Conservation (phyloP, 83 land plant genomes). For the Isoetes engelmannii region DNA sequence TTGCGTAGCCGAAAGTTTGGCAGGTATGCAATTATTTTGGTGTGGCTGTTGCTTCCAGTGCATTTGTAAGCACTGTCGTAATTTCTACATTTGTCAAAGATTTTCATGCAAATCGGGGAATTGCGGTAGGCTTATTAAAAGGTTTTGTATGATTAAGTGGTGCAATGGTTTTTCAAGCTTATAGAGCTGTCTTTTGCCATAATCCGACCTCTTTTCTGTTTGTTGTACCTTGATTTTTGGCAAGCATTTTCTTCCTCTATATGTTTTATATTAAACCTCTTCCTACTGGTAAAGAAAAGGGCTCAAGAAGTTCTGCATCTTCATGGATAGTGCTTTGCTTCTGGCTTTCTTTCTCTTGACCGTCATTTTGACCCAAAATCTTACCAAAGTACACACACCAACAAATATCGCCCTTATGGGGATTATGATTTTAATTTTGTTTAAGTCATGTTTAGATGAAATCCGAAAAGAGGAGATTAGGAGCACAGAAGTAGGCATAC, state of each 20-base stretch:
- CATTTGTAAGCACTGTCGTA: no score
- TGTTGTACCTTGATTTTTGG: constrained; percentile 19
- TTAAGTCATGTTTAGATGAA: no score
- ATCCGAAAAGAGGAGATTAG: no score
- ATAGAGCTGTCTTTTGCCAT: neutral
- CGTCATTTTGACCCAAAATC: constrained; percentile 19
- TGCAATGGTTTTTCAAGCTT: constrained; percentile 31
- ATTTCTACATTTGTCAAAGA: no score
- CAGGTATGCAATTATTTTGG: no score
- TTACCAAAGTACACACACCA: neutral
- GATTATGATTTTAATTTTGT: constrained; percentile 14
- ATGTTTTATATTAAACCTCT: constrained; percentile 20
- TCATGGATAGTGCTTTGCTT: neutral
- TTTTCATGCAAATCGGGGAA: no score
- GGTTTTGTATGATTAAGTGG: constrained; percentile 36
- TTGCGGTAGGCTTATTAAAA: constrained; percentile 25
- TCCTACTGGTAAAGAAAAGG: neutral
- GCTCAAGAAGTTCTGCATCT: constrained; percentile 12
- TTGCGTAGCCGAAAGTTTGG: no score
- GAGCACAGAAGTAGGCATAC: no score
- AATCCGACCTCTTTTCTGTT: constrained; percentile 14
- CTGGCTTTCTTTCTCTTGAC: constrained; percentile 30
- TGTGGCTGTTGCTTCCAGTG: no score
- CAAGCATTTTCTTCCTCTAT: constrained; percentile 3
- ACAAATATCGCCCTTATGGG: constrained; percentile 1